phyloP scores from a whole-genome alignment of 768 basidiomycete genomes.

The Russula olivacea region DNA sequence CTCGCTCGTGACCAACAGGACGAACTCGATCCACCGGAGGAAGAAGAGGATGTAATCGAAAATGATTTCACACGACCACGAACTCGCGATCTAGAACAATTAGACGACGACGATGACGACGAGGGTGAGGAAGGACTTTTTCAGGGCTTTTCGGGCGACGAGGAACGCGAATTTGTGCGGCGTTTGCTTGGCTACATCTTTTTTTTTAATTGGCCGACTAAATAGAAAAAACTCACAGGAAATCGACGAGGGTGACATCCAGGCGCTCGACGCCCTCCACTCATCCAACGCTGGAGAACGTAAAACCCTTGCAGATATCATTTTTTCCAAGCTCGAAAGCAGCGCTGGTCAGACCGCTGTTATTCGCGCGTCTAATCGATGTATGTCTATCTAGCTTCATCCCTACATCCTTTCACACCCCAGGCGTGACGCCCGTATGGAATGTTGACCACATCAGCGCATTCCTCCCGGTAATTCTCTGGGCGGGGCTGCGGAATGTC shows the following conservation, averaged over 20 bases:
- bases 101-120: constrained; percentile 53
- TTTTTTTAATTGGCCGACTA: background rate
- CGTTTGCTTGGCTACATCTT: background rate
- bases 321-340: constrained; percentile 85
- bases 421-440: background rate
- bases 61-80: constrained; percentile 29
- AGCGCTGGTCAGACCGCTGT: constrained; percentile 46
- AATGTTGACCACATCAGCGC: background rate
- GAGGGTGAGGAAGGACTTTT: constrained; percentile 51
- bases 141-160: constrained; percentile 36
- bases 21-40: constrained; percentile 52
- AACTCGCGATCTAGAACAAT: constrained; percentile 29
- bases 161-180: constrained; percentile 47
- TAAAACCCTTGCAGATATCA: constrained; percentile 91
- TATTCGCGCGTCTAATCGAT: constrained; percentile 57
- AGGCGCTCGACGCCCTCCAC: constrained; percentile 74
- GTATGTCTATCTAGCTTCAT: constrained; percentile 26
- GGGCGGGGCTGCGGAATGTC: too few species aligned
- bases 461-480: too few species aligned
- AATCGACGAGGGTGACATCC: constrained; percentile 87
- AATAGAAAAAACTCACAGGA: constrained; percentile 41
- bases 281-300: constrained; percentile 72
- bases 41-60: constrained; percentile 32
- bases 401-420: background rate
- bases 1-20: constrained; percentile 91